Evolutionary conservation across 306 rosid species (phyloP), one percentile per base, ranked within the genome.

Genomic region (Vigna hirtella): DNA sequence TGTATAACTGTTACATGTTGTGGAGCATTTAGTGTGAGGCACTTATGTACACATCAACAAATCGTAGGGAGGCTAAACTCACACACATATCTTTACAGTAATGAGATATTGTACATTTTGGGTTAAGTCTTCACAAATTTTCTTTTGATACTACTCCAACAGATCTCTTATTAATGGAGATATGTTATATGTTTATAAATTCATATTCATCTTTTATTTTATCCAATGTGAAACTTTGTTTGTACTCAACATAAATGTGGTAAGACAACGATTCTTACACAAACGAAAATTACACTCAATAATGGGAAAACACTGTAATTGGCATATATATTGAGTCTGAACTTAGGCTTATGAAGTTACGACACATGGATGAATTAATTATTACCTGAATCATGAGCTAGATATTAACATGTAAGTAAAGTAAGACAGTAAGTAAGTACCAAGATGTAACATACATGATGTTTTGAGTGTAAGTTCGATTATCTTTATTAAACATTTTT

Each of bases 1-100:
- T 17, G 70, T 69, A 26, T 26, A 73, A 56, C n/a, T 55, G 73
- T 20, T 63, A 12, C 24, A 42, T 62, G 38, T 9, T 72, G 76
- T 56, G 80, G 80, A 66, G 76, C 76, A 67, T 56, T 47, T 36
- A 57, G 43, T 69, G 52, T 69, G 67, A 50, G 77, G 45, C 62
- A 70, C 15, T 55, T 9, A 59, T 34, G 48, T 47, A 56, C 67
- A 38, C 70, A 58, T 68, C 34, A 80, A 67, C 9, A 57, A 53
- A n/a, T n/a, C n/a, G n/a, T n/a, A n/a, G n/a, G n/a, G n/a, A n/a
- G n/a, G n/a, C n/a, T n/a, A n/a, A n/a, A n/a, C n/a, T n/a, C n/a
- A n/a, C n/a, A n/a, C n/a, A n/a, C n/a, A n/a, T n/a, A n/a, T n/a
- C n/a, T n/a, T n/a, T n/a, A n/a, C n/a, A n/a, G n/a, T n/a, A n/a